Conservation (phyloP, 2,329 filamentous ascomycete species). For the Botrytis paeoniae region DNA sequence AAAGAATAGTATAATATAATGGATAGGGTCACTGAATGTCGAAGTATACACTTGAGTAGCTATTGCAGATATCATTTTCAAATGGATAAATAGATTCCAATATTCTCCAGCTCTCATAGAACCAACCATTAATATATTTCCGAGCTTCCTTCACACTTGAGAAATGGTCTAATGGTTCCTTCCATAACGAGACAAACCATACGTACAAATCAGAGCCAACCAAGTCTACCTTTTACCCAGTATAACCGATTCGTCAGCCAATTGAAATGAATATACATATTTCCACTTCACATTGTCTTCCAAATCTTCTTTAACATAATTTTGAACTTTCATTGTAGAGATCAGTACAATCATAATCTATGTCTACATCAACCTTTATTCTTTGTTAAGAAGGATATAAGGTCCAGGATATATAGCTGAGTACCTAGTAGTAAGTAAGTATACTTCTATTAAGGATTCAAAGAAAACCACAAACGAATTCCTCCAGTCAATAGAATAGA, state of each 20-base stretch:
- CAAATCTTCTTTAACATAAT: neutral
- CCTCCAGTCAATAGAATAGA: neutral
- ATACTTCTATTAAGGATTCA: neutral
- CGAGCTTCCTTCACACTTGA: neutral
- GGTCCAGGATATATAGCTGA: neutral
- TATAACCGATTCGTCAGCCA: neutral
- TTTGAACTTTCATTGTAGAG: neutral
- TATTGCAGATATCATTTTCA: too few species aligned
- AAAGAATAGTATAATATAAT: too few species aligned
- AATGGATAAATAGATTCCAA: too few species aligned
- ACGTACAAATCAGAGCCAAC: neutral
- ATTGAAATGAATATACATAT: neutral
- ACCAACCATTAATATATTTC: neutral
- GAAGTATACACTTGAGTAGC: too few species aligned
- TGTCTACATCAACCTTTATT: neutral
- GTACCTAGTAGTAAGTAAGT: too few species aligned
- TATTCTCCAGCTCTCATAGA: too few species aligned
- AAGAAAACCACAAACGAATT: neutral
- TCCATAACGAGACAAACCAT: neutral
- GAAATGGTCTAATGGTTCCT: neutral
- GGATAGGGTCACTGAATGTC: too few species aligned
- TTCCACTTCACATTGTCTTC: neutral
- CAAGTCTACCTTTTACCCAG: too few species aligned
- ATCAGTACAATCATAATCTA: neutral
- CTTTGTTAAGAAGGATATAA: neutral